phyloP scores from a whole-genome alignment of 768 basidiomycete species.

The Tylopilus felleus region DNA sequence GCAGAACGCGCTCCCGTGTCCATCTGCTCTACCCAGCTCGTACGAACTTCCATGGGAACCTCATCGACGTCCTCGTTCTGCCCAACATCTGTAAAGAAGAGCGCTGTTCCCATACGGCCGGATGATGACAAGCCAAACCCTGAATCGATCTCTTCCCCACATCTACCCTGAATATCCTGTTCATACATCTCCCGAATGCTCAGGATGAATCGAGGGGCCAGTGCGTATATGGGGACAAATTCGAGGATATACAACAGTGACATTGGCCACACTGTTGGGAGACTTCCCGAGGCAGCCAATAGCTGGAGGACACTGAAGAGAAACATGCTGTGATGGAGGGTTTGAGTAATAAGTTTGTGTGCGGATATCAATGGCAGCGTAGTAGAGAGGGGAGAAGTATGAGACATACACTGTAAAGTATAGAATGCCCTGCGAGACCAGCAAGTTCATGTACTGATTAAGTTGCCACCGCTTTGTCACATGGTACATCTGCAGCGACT shows the following conservation, averaged over 20 bases:
- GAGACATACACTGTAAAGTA: not conserved
- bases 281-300: not conserved
- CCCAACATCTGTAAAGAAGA: not conserved
- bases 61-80: not conserved
- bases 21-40: no score
- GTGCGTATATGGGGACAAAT: not conserved
- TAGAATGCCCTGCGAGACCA: not conserved
- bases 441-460: not conserved
- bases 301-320: not conserved
- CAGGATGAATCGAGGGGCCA: not conserved
- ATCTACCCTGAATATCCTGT: not conserved
- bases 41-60: not conserved
- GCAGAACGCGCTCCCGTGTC: no score
- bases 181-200: not conserved
- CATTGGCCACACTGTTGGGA: not conserved
- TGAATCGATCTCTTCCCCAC: not conserved
- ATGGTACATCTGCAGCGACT: not conserved
- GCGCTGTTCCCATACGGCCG: not conserved
- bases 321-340: not conserved
- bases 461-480: no score
- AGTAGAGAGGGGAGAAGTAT: accelerated
- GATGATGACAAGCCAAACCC: not conserved
- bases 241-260: not conserved
- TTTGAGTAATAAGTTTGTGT: no score
- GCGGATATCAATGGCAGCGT: no score